phyloP scores from a whole-genome alignment of 2,329 filamentous ascomycete genomes.

The Pyricularia grisea region DNA sequence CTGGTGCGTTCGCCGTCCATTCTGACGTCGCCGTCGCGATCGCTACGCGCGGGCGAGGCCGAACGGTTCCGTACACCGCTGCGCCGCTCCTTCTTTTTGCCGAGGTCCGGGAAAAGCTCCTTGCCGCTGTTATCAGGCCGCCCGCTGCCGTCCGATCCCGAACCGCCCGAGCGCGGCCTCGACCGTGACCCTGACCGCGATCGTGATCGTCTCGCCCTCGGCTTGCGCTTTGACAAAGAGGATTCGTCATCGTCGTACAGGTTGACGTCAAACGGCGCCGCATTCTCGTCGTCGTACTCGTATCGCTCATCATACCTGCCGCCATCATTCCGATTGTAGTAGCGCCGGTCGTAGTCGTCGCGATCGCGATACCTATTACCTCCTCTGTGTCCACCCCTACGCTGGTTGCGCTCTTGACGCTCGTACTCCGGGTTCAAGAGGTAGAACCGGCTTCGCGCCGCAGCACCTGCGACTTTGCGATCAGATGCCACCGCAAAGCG shows the following conservation, averaged over 20 bases:
- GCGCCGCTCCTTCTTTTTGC: conserved; percentile 16
- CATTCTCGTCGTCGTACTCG: conserved; percentile 33
- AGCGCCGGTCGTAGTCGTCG: conserved; percentile 25
- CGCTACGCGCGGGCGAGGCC: conserved; percentile 35
- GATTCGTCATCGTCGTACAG: conserved; percentile 50
- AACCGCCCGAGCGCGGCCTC: conserved; percentile 13
- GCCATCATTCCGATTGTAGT: conserved; percentile 28
- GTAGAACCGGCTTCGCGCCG: conserved; percentile 81
- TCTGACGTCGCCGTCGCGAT: conserved; percentile 28
- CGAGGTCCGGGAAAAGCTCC: conserved; percentile 51
- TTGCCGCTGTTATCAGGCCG: conserved; percentile 35
- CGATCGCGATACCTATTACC: conserved; percentile 53
- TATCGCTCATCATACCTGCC: conserved; percentile 35
- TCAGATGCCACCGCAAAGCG: conserved; percentile 68
- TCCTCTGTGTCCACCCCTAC: conserved; percentile 23
- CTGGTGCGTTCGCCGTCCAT: conserved; percentile 15
- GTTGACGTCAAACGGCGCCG: conserved; percentile 55
- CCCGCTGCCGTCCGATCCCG: conserved; percentile 16
- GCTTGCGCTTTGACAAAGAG: conserved; percentile 21
- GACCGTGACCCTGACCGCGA: conserved; percentile 11
- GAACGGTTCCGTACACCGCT: conserved; percentile 34
- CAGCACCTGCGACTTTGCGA: conserved; percentile 69
- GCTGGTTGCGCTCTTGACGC: conserved; percentile 59
- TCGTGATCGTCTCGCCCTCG: conserved; percentile 12
- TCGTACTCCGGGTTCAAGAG: conserved; percentile 85